Base-by-base conservation (phyloP, 2,329 filamentous ascomycete genomes). In the Ophiostoma triangulosporum region DNA sequence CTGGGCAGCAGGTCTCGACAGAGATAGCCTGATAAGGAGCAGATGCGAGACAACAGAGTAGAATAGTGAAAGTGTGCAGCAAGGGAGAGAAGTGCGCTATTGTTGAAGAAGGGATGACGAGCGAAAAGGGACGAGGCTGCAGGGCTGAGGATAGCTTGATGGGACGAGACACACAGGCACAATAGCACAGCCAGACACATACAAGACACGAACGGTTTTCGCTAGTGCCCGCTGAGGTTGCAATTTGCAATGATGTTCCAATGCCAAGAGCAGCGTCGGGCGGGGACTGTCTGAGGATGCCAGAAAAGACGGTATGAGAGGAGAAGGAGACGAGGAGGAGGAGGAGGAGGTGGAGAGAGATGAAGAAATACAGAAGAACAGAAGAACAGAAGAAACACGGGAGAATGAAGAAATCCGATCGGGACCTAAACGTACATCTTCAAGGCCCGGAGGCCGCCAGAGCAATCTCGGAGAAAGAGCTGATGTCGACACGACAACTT, bases 391-490 rank as follows among this genome's bases (percentile, higher is more conserved):
- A 32, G 12, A 32, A 17, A 15, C 29, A 31, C 29, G 11, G 6
- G 29, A 31, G 29, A n/a, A n/a, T n/a, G n/a, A n/a, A n/a, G n/a
- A n/a, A n/a, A n/a, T n/a, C n/a, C n/a, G n/a, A n/a, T n/a, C n/a
- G n/a, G n/a, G n/a, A n/a, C n/a, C 24, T 9, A 36, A 17, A 54
- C 57, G 55, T 46, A 59, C 57, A 36, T 11, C 26, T 26, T 54
- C 50, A 50, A 50, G 56, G 56, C 56, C 57, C 57, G 56, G 57
- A 57, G 54, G 56, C 57, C 57, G 53, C 57, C 57, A 56, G 48
- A 45, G 24, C 38, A 54, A 56, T 56, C 26, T 46, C 43, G 26
- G 43, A 31, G 43, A 29, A 46, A 29, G n/a, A 22, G 49, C 50
- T 38, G 35, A 24, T 45, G 24, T 45, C 38, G 38, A 29, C 24